Conservation (phyloP, 1,139 yeast genomes). For the Pichia norvegensis region DNA sequence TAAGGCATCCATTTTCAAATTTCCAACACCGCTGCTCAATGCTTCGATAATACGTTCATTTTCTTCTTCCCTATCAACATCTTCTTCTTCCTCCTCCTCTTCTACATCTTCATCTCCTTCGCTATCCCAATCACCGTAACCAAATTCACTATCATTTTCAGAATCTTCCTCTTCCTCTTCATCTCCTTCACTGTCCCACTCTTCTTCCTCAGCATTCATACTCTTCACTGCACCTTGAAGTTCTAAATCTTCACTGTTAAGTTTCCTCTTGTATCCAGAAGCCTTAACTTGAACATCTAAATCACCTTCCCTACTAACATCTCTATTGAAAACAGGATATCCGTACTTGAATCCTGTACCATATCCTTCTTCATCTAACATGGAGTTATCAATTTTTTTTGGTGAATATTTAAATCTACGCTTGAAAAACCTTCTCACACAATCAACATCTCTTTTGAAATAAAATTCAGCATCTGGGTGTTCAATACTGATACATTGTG, state of each 20-base stretch:
- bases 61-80: constrained; percentile 38
- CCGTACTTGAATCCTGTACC: constrained; percentile 75
- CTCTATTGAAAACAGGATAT: constrained; percentile 73
- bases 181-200: constrained; percentile 27
- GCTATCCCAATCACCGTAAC: constrained; percentile 22
- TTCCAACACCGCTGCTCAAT: constrained; percentile 49
- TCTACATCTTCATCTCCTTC: constrained; percentile 27
- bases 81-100: constrained; percentile 29
- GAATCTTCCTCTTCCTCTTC: constrained; percentile 21
- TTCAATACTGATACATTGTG: constrained; percentile 91
- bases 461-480: constrained; percentile 83
- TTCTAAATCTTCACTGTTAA: constrained; percentile 47
- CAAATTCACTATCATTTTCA: constrained; percentile 29
- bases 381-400: constrained; percentile 43
- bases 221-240: constrained; percentile 66
- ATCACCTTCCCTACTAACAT: constrained; percentile 57
- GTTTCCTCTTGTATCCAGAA: constrained; percentile 79
- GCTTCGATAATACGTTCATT: constrained; percentile 71
- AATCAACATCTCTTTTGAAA: constrained; percentile 87
- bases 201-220: constrained; percentile 41
- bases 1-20: constrained; percentile 67
- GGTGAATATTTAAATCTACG: constrained; percentile 73
- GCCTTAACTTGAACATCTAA: constrained; percentile 84
- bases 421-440: constrained; percentile 75
- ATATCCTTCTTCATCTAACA: constrained; percentile 69